Percentiles rank a stretch among this genome's conserved stretches.
These are phyloP conservation scores for Graphium sp. DNA, from an alignment of 2,329 filamentous ascomycete species.

Conservation along the genomic window DNA sequence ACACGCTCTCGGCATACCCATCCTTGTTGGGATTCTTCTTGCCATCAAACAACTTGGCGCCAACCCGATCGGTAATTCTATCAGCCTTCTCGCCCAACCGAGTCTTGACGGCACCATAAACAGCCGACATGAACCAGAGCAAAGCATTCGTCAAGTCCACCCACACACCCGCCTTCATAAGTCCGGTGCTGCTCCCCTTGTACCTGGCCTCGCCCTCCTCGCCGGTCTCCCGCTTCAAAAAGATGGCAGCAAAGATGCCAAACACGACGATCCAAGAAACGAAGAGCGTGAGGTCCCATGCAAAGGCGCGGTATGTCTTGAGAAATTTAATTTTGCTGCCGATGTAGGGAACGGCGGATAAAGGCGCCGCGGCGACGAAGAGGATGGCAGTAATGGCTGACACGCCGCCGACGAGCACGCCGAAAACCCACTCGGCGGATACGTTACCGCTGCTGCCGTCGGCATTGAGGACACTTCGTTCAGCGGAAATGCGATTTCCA, in stretches of 20 bases:
- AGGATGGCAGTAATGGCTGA: conserved; percentile 32
- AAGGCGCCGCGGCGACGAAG: conserved; percentile 19
- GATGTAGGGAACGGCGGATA: conserved; percentile 14
- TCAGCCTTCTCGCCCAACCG: conserved; percentile 23
- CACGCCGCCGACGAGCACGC: conserved; percentile 37
- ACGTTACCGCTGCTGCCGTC: conserved; percentile 23
- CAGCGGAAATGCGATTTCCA: conserved; percentile 37
- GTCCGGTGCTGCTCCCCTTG: conserved; percentile 21
- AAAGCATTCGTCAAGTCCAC: conserved; percentile 50
- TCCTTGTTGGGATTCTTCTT: conserved; percentile 12
- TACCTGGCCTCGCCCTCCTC: conserved; percentile 22
- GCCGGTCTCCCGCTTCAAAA: conserved; percentile 41
- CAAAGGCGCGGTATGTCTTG: conserved; percentile 24
- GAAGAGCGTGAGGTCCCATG: conserved; percentile 24
- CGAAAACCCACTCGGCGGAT: conserved; percentile 46
- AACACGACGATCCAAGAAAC: conserved; percentile 48
- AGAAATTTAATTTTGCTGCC: conserved; percentile 15
- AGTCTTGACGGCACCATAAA: conserved; percentile 22
- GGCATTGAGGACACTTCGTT: conserved; percentile 15
- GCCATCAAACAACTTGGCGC: conserved; percentile 18
- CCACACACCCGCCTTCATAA: conserved; percentile 60
- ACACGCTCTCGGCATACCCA: conserved; percentile 14
- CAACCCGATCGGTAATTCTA: conserved; percentile 17
- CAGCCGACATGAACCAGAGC: conserved; percentile 40
- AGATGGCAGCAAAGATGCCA: conserved; percentile 57